phyloP scores from a whole-genome alignment of 2,329 filamentous ascomycete species.

The Stachybotrys chartarum region DNA sequence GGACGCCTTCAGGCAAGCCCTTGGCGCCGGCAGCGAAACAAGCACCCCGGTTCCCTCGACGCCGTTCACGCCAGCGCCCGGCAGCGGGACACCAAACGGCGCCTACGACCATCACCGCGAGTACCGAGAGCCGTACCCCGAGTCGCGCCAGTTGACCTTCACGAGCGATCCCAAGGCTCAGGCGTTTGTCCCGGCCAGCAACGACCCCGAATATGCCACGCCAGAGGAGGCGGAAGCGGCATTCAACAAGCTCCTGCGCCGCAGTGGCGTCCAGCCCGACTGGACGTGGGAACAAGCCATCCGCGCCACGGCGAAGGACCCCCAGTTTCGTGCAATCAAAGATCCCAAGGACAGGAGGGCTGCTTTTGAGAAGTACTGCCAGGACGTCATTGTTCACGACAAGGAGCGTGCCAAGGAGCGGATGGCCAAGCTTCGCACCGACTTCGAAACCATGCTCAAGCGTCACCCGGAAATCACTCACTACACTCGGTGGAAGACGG shows the following conservation, averaged over 20 bases:
- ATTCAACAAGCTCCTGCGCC: conserved; percentile 83
- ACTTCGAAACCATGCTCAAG: conserved; percentile 94
- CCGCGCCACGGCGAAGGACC: conserved; percentile 77
- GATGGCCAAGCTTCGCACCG: conserved; percentile 80
- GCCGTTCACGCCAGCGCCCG: conserved; percentile 35
- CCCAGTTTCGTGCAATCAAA: conserved; percentile 87
- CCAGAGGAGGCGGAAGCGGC: conserved; percentile 87
- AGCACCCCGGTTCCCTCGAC: conserved; percentile 32
- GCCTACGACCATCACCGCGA: conserved; percentile 23
- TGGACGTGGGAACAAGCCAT: conserved; percentile 92
- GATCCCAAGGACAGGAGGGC: conserved; percentile 85
- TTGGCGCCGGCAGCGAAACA: conserved; percentile 49
- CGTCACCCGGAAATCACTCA: conserved; percentile 96
- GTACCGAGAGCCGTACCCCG: conserved; percentile 34
- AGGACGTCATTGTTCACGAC: conserved; percentile 84
- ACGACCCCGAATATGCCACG: conserved; percentile 71
- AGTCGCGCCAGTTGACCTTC: conserved; percentile 52
- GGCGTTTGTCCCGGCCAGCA: conserved; percentile 54
- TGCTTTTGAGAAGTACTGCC: conserved; percentile 91
- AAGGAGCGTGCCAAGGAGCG: conserved; percentile 92
- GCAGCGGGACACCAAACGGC: conserved; percentile 21
- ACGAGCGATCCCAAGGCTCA: conserved; percentile 49
- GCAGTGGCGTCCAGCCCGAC: conserved; percentile 78
- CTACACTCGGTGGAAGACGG: conserved; percentile 96
- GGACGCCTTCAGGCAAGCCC: conserved; percentile 67